A percentile compares a stretch with the other conserved stretches of the same genome.
Conservation (phyloP, 179 eudicot species). For the Silene coronaria region DNA sequence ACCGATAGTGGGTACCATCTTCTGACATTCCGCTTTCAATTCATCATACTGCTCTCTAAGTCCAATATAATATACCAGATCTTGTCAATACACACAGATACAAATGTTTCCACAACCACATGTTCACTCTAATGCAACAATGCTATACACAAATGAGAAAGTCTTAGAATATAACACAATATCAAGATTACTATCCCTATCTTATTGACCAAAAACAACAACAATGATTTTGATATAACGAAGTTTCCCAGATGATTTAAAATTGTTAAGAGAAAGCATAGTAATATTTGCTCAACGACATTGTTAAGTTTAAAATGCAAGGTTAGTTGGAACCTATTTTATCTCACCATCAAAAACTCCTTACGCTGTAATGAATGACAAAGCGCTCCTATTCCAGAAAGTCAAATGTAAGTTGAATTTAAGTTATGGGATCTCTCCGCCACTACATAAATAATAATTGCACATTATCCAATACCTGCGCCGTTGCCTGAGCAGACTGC, state of each 20-base stretch:
- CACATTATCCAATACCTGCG: constrained; percentile 38
- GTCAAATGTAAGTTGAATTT: neutral
- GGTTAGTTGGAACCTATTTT: neutral
- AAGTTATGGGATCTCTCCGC: neutral
- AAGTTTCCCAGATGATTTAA: neutral
- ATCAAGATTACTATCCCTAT: no score
- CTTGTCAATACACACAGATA: constrained; percentile 21
- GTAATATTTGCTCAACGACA: neutral
- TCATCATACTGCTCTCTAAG: constrained; percentile 45
- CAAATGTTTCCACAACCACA: constrained; percentile 2
- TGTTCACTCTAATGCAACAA: neutral
- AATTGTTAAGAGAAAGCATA: neutral
- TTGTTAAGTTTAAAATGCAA: neutral
- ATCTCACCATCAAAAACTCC: neutral
- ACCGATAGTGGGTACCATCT: constrained; percentile 45
- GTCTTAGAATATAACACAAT: neutral
- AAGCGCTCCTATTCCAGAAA: neutral
- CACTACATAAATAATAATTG: constrained; percentile 5
- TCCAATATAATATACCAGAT: constrained; percentile 17
- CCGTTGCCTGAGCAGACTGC: constrained; percentile 40
- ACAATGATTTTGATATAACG: neutral
- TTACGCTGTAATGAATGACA: neutral
- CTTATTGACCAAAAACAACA: no score
- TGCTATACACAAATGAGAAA: neutral
- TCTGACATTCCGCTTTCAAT: constrained; percentile 42